A percentile compares a stretch with the other conserved stretches of the same genome.
These are phyloP conservation scores for Pholiota adiposa DNA, from an alignment of 1,284 basidiomycete species.

Conservation along the genomic window DNA sequence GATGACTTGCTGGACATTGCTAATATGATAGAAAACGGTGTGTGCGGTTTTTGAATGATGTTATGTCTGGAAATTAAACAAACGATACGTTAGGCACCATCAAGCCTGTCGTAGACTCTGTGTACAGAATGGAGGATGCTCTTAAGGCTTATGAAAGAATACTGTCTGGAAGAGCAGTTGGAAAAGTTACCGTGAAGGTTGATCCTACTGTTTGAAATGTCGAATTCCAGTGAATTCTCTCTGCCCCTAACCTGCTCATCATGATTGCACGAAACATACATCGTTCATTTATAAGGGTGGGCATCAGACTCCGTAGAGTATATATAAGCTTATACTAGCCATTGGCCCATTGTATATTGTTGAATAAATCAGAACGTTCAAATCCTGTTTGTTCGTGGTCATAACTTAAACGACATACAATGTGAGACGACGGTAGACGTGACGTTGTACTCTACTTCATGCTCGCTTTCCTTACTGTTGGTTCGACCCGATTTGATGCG, in stretches of 20 bases:
- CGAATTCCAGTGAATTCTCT: too few relatives aligned
- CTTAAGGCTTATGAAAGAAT: constrained; percentile 64
- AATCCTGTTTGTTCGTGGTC: too few relatives aligned
- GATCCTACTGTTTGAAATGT: constrained; percentile 30
- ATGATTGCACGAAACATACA: too few relatives aligned
- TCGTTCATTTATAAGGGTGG: too few relatives aligned
- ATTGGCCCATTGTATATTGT: too few relatives aligned
- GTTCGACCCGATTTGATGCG: constrained; percentile 86
- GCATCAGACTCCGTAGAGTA: too few relatives aligned
- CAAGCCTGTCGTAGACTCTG: constrained; percentile 64
- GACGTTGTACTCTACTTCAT: constrained; percentile 35
- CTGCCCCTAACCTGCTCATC: too few relatives aligned
- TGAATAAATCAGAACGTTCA: too few relatives aligned
- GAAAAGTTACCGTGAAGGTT: constrained; percentile 64
- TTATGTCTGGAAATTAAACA: constrained; percentile 12
- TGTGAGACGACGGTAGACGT: constrained; percentile 15
- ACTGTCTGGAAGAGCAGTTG: constrained; percentile 56
- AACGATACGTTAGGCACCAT: constrained; percentile 44
- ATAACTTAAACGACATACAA: too few relatives aligned
- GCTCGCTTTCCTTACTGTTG: constrained; percentile 85
- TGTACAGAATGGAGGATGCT: constrained; percentile 59
- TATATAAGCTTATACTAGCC: too few relatives aligned
- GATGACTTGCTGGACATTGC: neutral
- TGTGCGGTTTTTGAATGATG: constrained; percentile 25
- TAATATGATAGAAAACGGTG: neutral